phyloP scores from a whole-genome alignment of 179 eudicot genomes.

The Nepenthes alata region DNA sequence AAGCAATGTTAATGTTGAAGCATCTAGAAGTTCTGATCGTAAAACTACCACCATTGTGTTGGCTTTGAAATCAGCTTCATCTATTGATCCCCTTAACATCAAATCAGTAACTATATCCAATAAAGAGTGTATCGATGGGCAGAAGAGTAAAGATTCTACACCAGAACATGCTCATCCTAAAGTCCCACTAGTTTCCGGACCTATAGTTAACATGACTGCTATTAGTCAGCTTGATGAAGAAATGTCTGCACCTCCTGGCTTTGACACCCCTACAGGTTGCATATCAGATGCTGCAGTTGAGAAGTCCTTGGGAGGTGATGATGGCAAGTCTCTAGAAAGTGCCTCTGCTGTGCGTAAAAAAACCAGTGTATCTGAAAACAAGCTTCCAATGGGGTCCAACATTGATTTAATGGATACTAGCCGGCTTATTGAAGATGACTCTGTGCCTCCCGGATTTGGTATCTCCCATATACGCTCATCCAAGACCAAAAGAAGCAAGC shows the following conservation, averaged over 20 bases:
- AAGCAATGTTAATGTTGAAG: constrained; percentile 9
- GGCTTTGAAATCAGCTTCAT: constrained; percentile 23
- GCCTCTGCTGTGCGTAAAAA: constrained; percentile 4
- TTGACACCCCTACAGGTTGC: constrained; percentile 23
- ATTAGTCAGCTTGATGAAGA: constrained; percentile 11
- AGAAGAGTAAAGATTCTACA: constrained; percentile 6
- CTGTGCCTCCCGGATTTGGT: constrained; percentile 15
- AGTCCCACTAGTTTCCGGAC: constrained; percentile 3
- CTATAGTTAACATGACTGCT: constrained; percentile 6
- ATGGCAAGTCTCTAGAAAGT: not conserved
- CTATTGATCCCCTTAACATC: constrained; percentile 5
- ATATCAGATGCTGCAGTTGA: constrained; percentile 8
- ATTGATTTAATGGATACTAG: constrained; percentile 1
- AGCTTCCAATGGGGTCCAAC: constrained; percentile 1
- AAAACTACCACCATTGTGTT: constrained; percentile 24
- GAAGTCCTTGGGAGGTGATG: constrained; percentile 12
- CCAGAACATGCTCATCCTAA: constrained; percentile 2
- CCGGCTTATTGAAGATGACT: constrained; percentile 5
- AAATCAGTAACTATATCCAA: constrained; percentile 1
- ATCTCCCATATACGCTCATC: not conserved
- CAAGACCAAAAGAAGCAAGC: not conserved
- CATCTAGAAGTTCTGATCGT: constrained; percentile 2
- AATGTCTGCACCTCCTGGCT: constrained; percentile 38
- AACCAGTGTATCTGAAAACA: not conserved
- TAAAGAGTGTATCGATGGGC: constrained; percentile 7